Evolutionary conservation across 768 basidiomycete genomes (phyloP), one percentile per base, ranked within the genome.

Genomic region (Xerocomus brunneocitrinus): DNA sequence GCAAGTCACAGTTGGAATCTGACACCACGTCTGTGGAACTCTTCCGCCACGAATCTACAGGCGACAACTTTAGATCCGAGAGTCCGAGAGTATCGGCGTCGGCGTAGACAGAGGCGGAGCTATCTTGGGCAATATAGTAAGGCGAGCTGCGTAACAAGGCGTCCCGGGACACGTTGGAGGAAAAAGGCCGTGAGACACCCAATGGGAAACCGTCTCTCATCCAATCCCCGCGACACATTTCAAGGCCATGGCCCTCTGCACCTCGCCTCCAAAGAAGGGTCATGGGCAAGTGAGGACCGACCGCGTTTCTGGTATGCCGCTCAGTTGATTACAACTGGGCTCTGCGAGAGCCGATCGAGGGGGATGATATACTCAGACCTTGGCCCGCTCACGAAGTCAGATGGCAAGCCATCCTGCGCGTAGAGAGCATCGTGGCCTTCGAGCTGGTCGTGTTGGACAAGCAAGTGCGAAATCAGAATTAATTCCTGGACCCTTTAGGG

Each of bases 301-400:
- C 59, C 71, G 72, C 58, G 69, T 87, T 79, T 83, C 84, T 84
- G 83, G 82, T 87, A 79, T 78, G 80, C 69, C 76, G 78, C 76
- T 80, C 73, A 74, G 75, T 72, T 62, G 65, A 60, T 84, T 78
- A 78, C 69, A 72, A 71, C 77, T 71, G 73, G 81, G 68, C 78
- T 74, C 84, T 59, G 79, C 81, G 75, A 80, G 79, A 73, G 79
- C 72, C 81, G 60, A 77, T 80, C 79, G 54, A 76, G 77, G 78
- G 77, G 79, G 80, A 73, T 80, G 54, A 64, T 80, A 81, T 78
- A 70, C 83, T 87, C 85, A 84, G 84, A 87, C 85, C 83, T 87
- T 86, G 76, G 79, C 84, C 85, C 83, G 84, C 82, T 86, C 82
- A 82, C 76, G 69, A 84, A 58, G 52, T 55, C 56, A 63, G 64